Evolutionary conservation across 2,329 filamentous ascomycete genomes (phyloP).

Genomic region (Fusarium sororula): DNA sequence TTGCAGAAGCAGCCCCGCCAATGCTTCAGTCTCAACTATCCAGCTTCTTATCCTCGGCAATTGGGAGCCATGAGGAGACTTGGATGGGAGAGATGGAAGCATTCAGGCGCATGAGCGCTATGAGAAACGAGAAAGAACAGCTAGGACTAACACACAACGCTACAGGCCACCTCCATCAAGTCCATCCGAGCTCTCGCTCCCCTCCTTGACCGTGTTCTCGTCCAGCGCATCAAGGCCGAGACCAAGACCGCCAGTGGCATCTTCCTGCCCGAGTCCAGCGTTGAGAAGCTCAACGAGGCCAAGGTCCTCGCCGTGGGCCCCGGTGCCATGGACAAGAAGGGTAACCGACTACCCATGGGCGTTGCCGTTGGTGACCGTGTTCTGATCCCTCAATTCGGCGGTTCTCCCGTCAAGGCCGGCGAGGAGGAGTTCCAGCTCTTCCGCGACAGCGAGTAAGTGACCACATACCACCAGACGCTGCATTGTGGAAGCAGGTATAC

Average conservation of each 20-base stretch:
- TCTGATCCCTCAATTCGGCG: conserved; percentile 95
- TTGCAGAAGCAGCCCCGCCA: neutral
- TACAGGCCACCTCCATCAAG: conserved; percentile 79
- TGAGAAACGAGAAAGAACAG: neutral
- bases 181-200: conserved; percentile 95
- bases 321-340: conserved; percentile 85
- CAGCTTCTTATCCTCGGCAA: conserved; percentile 37
- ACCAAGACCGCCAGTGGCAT: conserved; percentile 96
- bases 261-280: conserved; percentile 95
- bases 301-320: conserved; percentile 96
- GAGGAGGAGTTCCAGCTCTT: conserved; percentile 97
- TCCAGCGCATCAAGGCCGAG: conserved; percentile 98
- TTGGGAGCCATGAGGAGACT: conserved; percentile 2
- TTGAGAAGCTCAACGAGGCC: conserved; percentile 98
- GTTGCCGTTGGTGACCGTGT: conserved; percentile 89
- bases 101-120: neutral
- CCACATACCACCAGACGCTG: neutral
- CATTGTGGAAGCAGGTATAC: neutral
- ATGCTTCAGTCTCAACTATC: conserved; percentile 2
- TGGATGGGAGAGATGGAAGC: neutral
- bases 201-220: conserved; percentile 96
- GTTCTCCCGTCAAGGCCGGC: conserved; percentile 94
- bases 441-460: conserved; percentile 94
- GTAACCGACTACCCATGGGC: conserved; percentile 85
- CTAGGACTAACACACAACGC: conserved; percentile 2